Evolutionary conservation across 164 flowering plant species (phyloP).

Genomic region (Stephania japonica): DNA sequence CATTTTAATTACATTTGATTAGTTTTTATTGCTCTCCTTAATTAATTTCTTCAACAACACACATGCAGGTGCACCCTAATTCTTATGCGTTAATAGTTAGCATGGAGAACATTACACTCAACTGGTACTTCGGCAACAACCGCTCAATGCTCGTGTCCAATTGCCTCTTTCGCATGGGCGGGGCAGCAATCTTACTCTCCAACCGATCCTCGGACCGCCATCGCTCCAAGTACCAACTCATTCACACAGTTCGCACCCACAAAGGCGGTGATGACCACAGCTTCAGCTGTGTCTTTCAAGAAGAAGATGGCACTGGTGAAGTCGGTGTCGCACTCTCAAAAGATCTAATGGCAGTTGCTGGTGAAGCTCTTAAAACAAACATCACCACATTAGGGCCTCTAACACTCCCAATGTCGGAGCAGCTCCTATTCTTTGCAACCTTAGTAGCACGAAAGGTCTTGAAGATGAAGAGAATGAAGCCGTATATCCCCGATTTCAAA

Average conservation of each 20-base stretch:
- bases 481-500: constrained; percentile 24
- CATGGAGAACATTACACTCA: constrained; percentile 18
- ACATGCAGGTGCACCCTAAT: constrained; percentile 17
- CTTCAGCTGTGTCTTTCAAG: constrained; percentile 29
- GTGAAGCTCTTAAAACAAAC: constrained; percentile 19
- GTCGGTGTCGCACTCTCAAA: constrained; percentile 24
- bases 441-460: constrained; percentile 13
- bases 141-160: constrained; percentile 20
- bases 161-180: constrained; percentile 22
- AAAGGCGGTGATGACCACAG: constrained; percentile 25
- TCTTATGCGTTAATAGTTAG: constrained; percentile 17
- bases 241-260: constrained; percentile 24
- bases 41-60: not conserved
- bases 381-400: constrained; percentile 21
- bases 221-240: constrained; percentile 26
- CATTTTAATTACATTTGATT: not conserved
- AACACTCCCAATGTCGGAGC: constrained; percentile 31
- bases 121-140: constrained; percentile 21
- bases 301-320: constrained; percentile 26
- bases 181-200: constrained; percentile 39
- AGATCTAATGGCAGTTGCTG: constrained; percentile 29
- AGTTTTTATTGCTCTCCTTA: not conserved
- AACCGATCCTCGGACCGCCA: constrained; percentile 25
- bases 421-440: constrained; percentile 19
- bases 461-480: constrained; percentile 18